Evolutionary conservation across 2,329 filamentous ascomycete species (phyloP).

Genomic region (Rutstroemia sp.): DNA sequence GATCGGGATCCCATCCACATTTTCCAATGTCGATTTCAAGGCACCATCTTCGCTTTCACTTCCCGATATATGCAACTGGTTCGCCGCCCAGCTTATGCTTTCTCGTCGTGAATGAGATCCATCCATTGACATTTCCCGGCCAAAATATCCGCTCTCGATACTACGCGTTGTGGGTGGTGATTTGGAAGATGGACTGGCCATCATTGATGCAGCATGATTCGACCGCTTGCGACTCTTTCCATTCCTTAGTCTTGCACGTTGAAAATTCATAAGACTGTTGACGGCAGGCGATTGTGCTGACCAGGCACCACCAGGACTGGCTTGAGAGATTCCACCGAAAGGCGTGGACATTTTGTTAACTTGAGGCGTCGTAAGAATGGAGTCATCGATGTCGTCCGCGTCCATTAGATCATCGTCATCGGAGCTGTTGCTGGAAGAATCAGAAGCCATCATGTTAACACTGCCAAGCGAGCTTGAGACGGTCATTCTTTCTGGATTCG

Average conservation of each 20-base stretch:
- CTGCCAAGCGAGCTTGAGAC: slow-evolving; percentile 62
- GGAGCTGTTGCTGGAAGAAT: slow-evolving; percentile 66
- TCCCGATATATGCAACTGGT: slow-evolving; percentile 75
- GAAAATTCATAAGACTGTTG: slow-evolving; percentile 75
- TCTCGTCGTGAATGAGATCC: slow-evolving; percentile 60
- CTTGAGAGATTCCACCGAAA: slow-evolving; percentile 32
- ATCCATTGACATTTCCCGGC: slow-evolving; percentile 40
- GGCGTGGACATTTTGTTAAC: slow-evolving; percentile 51
- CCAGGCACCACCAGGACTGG: slow-evolving; percentile 55
- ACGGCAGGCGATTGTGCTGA: slow-evolving; percentile 62
- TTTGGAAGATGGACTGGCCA: slow-evolving; percentile 60
- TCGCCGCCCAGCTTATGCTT: slow-evolving; percentile 84
- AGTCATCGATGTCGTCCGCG: slow-evolving; percentile 66
- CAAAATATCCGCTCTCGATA: slow-evolving; percentile 42
- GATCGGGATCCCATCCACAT: slow-evolving; percentile 33
- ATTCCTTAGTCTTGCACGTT: slow-evolving; percentile 50
- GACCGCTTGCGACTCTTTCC: slow-evolving; percentile 59
- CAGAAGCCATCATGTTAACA: slow-evolving; percentile 61
- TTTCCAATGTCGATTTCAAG: slow-evolving; percentile 36
- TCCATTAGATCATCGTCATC: slow-evolving; percentile 66
- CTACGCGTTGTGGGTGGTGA: slow-evolving; percentile 59
- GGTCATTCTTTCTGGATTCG: slow-evolving; percentile 59
- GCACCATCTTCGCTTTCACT: slow-evolving; percentile 72
- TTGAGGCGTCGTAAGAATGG: slow-evolving; percentile 78
- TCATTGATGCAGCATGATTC: slow-evolving; percentile 45